Percentiles rank a stretch among this genome's conserved stretches.
Conservation (phyloP, 768 basidiomycete genomes). For the Trametopsis cervina region DNA sequence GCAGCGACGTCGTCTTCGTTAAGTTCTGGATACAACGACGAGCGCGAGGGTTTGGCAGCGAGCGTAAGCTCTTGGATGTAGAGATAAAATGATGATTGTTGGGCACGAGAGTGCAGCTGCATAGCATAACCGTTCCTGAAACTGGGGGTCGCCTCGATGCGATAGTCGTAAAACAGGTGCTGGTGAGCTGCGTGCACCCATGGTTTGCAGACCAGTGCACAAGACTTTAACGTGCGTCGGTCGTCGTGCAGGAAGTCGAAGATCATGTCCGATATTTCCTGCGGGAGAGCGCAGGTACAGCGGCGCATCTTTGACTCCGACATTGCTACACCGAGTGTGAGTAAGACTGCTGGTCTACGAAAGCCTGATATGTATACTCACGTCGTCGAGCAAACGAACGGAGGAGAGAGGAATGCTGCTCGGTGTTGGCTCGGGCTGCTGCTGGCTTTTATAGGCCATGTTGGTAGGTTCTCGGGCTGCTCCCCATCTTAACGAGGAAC, state of each 20-base stretch:
- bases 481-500: no score
- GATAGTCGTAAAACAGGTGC: slow-evolving; percentile 11
- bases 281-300: slow-evolving; percentile 13
- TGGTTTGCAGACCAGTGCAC: slow-evolving; percentile 14
- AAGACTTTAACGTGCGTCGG: slow-evolving; percentile 10
- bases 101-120: neutral
- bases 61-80: slow-evolving; percentile 6
- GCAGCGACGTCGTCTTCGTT: slow-evolving; percentile 4
- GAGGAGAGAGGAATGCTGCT: neutral
- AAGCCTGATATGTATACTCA: no score
- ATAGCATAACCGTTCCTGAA: slow-evolving; percentile 7
- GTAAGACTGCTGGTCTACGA: no score
- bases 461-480: no score
- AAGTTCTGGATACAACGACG: slow-evolving; percentile 6
- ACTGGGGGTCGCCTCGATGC: slow-evolving; percentile 5
- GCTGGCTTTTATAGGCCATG: neutral
- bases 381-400: no score
- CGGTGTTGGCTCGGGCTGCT: neutral
- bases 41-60: slow-evolving; percentile 4
- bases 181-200: slow-evolving; percentile 14
- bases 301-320: no score
- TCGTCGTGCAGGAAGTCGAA: slow-evolving; percentile 20
- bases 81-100: neutral
- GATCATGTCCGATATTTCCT: slow-evolving; percentile 18
- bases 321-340: no score